Conservation (phyloP, 1,284 basidiomycete genomes). For the Prillingera fragicola region DNA sequence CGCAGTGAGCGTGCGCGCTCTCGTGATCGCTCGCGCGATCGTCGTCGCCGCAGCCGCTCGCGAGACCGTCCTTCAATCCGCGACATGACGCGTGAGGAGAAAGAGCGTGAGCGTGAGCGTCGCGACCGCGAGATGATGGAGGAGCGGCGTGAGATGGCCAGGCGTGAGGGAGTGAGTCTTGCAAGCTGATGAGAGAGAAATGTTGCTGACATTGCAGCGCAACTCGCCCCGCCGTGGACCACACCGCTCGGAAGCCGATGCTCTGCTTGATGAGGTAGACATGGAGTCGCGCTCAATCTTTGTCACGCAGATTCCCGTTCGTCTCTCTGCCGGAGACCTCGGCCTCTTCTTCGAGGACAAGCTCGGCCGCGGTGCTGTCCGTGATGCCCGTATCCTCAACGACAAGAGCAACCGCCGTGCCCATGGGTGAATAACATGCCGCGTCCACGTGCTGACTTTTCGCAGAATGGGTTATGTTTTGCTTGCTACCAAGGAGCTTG, state of each 20-base stretch:
- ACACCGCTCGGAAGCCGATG: constrained; percentile 54
- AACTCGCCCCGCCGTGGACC: constrained; percentile 33
- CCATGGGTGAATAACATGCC: constrained; percentile 66
- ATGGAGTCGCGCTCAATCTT: constrained; percentile 96
- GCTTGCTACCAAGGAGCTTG: constrained; percentile 79
- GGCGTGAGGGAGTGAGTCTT: constrained; percentile 16
- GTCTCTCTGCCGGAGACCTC: constrained; percentile 89
- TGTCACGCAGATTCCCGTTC: constrained; percentile 92
- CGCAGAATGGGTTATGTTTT: constrained; percentile 90
- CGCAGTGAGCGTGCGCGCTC: constrained; percentile 4
- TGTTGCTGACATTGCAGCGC: constrained; percentile 2
- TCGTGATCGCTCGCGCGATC: constrained; percentile 2
- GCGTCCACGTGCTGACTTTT: background rate
- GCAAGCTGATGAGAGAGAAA: background rate
- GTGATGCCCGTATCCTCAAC: constrained; percentile 91
- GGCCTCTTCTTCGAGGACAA: constrained; percentile 99
- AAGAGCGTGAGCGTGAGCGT: constrained; percentile 37
- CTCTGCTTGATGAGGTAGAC: constrained; percentile 54
- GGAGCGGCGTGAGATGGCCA: constrained; percentile 34
- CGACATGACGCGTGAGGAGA: constrained; percentile 38
- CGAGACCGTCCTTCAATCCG: constrained; percentile 12
- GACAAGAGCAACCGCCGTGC: constrained; percentile 87
- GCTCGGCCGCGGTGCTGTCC: constrained; percentile 81
- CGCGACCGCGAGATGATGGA: constrained; percentile 42
- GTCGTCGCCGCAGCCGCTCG: too few species aligned